Percentiles rank a stretch among this genome's conserved stretches.
Conservation (phyloP, 2,329 filamentous ascomycete genomes). For the Penicillium sp. region DNA sequence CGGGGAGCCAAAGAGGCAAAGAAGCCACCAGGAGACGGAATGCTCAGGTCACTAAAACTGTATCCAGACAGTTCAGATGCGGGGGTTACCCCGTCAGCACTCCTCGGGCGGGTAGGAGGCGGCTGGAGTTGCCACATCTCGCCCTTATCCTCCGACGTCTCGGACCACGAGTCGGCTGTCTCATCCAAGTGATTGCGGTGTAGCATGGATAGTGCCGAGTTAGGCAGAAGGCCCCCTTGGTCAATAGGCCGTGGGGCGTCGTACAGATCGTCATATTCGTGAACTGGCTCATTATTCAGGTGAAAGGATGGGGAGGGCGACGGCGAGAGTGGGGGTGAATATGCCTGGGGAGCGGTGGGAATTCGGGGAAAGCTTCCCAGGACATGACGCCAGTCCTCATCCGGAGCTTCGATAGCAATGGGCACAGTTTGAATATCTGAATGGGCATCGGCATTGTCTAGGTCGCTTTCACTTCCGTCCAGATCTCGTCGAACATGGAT, state of each 20-base stretch:
- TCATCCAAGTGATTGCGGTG: slow-evolving; percentile 58
- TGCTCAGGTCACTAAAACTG: slow-evolving; percentile 70
- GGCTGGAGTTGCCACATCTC: slow-evolving; percentile 56
- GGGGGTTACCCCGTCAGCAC: slow-evolving; percentile 40
- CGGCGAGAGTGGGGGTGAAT: slow-evolving; percentile 12
- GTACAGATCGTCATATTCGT: slow-evolving; percentile 14
- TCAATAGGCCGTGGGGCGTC: slow-evolving; percentile 28
- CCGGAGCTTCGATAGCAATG: slow-evolving; percentile 32
- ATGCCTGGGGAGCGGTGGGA: slow-evolving; percentile 22
- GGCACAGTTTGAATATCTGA: slow-evolving; percentile 27
- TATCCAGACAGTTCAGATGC: slow-evolving; percentile 54
- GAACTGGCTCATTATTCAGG: slow-evolving; percentile 14
- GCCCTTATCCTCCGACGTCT: slow-evolving; percentile 43
- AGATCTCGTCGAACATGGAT: slow-evolving; percentile 30
- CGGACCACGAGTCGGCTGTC: slow-evolving; percentile 33
- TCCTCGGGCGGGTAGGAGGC: slow-evolving; percentile 41
- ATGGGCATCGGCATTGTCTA: slow-evolving; percentile 19
- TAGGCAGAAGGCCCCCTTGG: slow-evolving; percentile 62
- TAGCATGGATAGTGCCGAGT: slow-evolving; percentile 69
- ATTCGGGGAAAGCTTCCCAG: slow-evolving; percentile 36
- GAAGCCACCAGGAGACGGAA: slow-evolving; percentile 85
- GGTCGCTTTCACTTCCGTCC: slow-evolving; percentile 23
- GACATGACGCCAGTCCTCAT: slow-evolving; percentile 53
- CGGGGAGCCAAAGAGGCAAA: slow-evolving; percentile 73
- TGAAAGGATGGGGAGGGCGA: slow-evolving; percentile 7